Percentiles rank a stretch among this genome's conserved stretches.
These are phyloP conservation scores for Nemania sp. DNA, from an alignment of 2,329 filamentous ascomycete species.

Conservation along the genomic window DNA sequence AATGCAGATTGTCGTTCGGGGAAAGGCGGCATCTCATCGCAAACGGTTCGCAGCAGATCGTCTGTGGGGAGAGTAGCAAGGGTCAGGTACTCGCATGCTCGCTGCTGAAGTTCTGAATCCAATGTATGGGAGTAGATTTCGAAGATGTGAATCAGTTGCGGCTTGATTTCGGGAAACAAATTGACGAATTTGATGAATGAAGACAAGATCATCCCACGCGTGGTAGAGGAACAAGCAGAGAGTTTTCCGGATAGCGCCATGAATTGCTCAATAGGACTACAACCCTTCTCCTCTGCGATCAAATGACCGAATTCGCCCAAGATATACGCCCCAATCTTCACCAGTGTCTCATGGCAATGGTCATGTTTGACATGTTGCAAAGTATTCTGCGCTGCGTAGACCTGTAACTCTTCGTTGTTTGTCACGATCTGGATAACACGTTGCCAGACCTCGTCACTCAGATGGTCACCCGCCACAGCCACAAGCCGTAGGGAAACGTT, in stretches of 20 bases:
- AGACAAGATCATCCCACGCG: slow-evolving; percentile 90
- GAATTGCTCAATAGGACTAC: slow-evolving; percentile 96
- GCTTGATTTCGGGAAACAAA: slow-evolving; percentile 96
- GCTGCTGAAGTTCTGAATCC: slow-evolving; percentile 92
- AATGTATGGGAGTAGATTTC: slow-evolving; percentile 90
- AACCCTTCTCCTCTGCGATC: slow-evolving; percentile 87
- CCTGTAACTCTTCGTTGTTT: slow-evolving; percentile 97
- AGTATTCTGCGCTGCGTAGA: slow-evolving; percentile 93
- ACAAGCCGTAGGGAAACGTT: slow-evolving; percentile 94
- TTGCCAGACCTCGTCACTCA: slow-evolving; percentile 99
- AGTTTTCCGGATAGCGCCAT: slow-evolving; percentile 90
- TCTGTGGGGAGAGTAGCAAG: slow-evolving; percentile 85
- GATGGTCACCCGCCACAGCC: slow-evolving; percentile 95
- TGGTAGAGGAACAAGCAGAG: slow-evolving; percentile 82
- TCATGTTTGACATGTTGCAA: slow-evolving; percentile 90
- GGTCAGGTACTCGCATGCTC: slow-evolving; percentile 91
- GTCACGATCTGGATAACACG: slow-evolving; percentile 98
- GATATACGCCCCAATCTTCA: slow-evolving; percentile 97
- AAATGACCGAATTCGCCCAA: slow-evolving; percentile 96
- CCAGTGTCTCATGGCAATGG: slow-evolving; percentile 92
- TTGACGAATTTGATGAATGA: slow-evolving; percentile 98
- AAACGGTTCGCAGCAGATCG: slow-evolving; percentile 88
- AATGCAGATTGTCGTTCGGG: slow-evolving; percentile 91
- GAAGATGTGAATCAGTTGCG: slow-evolving; percentile 89
- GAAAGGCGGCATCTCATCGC: slow-evolving; percentile 98